Percentiles rank a stretch among this genome's conserved stretches.
Evolutionary conservation across 192 early-diverging fungal species (phyloP).

Genomic region (Spizellomyces sp.): DNA sequence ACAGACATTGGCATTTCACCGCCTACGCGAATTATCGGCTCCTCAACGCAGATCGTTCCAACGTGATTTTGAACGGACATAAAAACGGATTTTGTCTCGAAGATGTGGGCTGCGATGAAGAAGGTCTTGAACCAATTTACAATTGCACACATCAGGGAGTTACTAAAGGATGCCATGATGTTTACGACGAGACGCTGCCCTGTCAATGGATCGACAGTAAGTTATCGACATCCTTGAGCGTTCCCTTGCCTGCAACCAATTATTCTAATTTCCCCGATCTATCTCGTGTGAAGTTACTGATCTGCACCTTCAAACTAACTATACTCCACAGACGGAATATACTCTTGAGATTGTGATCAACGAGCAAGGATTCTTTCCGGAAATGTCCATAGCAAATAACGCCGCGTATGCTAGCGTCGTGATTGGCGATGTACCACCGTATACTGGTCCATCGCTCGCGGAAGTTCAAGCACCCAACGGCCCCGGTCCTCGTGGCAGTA

Average conservation of each 20-base stretch:
- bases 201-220: conserved; percentile 43
- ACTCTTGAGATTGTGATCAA: conserved; percentile 32
- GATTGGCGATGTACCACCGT: conserved; percentile 24
- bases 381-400: conserved; percentile 25
- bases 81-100: conserved; percentile 46
- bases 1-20: conserved; percentile 44
- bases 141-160: conserved; percentile 39
- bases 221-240: conserved; percentile 3
- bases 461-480: conserved; percentile 16
- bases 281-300: conserved; percentile 26
- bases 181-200: conserved; percentile 42
- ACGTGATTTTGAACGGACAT: conserved; percentile 19
- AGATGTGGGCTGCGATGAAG: conserved; percentile 32
- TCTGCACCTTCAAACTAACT: conserved; percentile 8
- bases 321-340: conserved; percentile 26
- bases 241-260: neutral
- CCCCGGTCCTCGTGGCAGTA: neutral
- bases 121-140: conserved; percentile 12
- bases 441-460: conserved; percentile 21
- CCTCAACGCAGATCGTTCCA: conserved; percentile 12
- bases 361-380: conserved; percentile 35
- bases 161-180: conserved; percentile 31
- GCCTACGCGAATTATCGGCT: conserved; percentile 40
- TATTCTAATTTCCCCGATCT: neutral
- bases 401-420: conserved; percentile 11